phyloP scores from a whole-genome alignment of 2,329 filamentous ascomycete species.

The Cladosporium sp. region DNA sequence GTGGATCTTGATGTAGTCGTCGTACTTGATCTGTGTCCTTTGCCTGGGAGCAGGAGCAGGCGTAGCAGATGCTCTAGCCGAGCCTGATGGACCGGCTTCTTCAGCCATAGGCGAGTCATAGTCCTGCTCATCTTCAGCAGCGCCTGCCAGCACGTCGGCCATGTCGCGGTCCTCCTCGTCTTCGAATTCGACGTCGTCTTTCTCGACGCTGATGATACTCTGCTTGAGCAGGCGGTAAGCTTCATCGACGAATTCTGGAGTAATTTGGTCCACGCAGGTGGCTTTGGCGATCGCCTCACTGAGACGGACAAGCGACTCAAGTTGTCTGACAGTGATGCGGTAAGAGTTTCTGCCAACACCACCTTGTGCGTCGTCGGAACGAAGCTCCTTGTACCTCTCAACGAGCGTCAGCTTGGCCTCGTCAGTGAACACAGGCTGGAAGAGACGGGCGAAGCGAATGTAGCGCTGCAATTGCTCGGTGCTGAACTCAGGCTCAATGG shows the following conservation, averaged over 20 bases:
- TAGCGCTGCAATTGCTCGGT: conserved; percentile 96
- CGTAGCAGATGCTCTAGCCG: conserved; percentile 37
- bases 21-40: conserved; percentile 88
- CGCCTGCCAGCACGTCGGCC: conserved; percentile 49
- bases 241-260: conserved; percentile 79
- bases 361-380: conserved; percentile 88
- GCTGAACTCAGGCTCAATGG: conserved; percentile 86
- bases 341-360: conserved; percentile 94
- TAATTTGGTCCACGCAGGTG: conserved; percentile 90
- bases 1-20: conserved; percentile 88
- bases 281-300: conserved; percentile 98
- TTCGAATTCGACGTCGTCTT: conserved; percentile 93
- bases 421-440: conserved; percentile 85
- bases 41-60: conserved; percentile 42
- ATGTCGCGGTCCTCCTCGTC: conserved; percentile 57
- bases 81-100: conserved; percentile 34
- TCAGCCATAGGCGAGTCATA: conserved; percentile 52
- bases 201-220: conserved; percentile 95
- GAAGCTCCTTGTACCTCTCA: conserved; percentile 89
- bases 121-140: conserved; percentile 31
- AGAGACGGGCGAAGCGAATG: conserved; percentile 92
- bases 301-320: conserved; percentile 92
- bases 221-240: conserved; percentile 87
- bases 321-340: conserved; percentile 91
- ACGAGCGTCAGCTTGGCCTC: conserved; percentile 84